Base-by-base conservation (phyloP, 805 yeast species). In the Saturnispora quitensis region DNA sequence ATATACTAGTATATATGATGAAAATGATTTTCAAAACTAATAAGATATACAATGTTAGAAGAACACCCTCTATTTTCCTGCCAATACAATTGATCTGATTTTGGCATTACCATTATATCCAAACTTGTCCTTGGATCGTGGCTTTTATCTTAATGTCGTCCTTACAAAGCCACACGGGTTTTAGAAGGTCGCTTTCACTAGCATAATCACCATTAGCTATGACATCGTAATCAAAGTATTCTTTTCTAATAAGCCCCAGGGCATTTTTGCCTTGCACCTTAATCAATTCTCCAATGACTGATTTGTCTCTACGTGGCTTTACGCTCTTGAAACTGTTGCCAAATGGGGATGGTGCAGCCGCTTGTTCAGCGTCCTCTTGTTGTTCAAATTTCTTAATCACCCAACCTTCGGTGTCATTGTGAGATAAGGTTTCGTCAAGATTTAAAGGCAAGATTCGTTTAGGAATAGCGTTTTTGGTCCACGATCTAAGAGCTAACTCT, bases 401-500 rank as follows among this genome's bases (percentile, higher is more conserved):
- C 52, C 52, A 50, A 7, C 52, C 52, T 10, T 50, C 48, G 4
- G 40, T 10, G 22, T 55, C 57, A 10, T 54, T 28, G 25, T 43
- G 12, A 20, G 52, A 48, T n/a, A 55, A 46, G 38, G 35, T 24
- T 3, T 50, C 50, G 24, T 67, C 61, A 31, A 76, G 61, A 44
- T 70, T 72, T 2, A 84, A 80, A 0, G 98, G 97, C 45, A 87
- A 78, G 2, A 89, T 71, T 51, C 98, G 72, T 60, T 90, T 89
- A 31, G 95, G 74, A n/a, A 90, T 78, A 1, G 82, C 77, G 3
- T 97, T 96, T 33, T 84, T 81, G 54, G 86, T 87, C 61, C 76
- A 83, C 0, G 97, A 84, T 60, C 99, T 76, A 17, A 90, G 89
- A 0, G 97, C 90, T 48, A 93, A 72, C 64, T 93, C 99, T 67